Base-by-base conservation (phyloP, 2,329 filamentous ascomycete species). In the Talaromyces sp. region DNA sequence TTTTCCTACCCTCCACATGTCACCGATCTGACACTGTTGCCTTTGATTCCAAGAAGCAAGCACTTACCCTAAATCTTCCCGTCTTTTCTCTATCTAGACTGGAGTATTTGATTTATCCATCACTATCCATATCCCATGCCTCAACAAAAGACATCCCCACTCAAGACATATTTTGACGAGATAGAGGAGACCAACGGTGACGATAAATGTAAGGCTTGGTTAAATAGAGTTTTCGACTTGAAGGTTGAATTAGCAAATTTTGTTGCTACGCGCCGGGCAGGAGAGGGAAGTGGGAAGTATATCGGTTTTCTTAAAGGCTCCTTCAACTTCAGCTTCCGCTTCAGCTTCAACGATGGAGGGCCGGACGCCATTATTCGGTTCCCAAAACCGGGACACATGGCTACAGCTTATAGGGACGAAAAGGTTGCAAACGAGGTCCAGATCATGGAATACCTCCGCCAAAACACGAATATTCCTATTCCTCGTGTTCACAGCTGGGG, bases 301-400 rank as follows among this genome's bases (percentile, higher is more conserved):
- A 45, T 65, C 53, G 56, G 54, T 55, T 63, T 63, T 52, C 60
- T 64, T 1, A 63, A 64, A 43, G 64, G 60, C 19, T 63, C 58
- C 59, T 65, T 65, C 51, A 62, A 63, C 57, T 45, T 65, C 1
- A 61, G 62, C 59, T 63, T 66, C 53, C 61, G 40, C 46, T 64
- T 63, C 57, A 63, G 61, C 58, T 65, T 64, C 45, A n/a, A 21
- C 46, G 63, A 65, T 61, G 50, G 53, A 52, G 43, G 28, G 36
- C 60, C 61, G 15, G 61, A 65, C 59, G 59, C 19, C 19, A 62
- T 63, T 60, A 64, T 66, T 58, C 61, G 61, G 21, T 65, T 65
- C 41, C 62, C 62, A 48, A 64, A 65, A 36, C 62, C 60, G 1
- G 60, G 61, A 39, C 63, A 62, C 41, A 63, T 60, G 25, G 60